These are phyloP conservation scores for Garcia nutans DNA, from an alignment of 345 rosid genomes.

Conservation along the genomic window DNA sequence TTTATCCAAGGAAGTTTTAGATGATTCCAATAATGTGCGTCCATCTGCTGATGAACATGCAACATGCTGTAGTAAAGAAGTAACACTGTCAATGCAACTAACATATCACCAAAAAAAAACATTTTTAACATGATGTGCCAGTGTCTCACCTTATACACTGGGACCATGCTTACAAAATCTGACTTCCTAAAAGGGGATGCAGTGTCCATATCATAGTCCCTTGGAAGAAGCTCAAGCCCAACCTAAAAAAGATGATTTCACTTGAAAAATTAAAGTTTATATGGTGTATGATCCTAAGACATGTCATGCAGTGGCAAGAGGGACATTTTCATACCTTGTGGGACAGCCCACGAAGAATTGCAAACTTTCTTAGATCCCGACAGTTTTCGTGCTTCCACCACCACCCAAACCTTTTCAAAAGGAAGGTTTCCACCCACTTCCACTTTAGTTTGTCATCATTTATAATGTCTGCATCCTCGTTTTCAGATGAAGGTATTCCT, in stretches of 20 bases:
- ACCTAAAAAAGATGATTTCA: constrained; percentile 35
- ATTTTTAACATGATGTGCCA: background rate
- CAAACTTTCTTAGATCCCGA: constrained; percentile 29
- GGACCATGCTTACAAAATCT: constrained; percentile 35
- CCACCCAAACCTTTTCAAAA: constrained; percentile 34
- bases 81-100: constrained; percentile 21
- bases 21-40: constrained; percentile 33
- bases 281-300: background rate
- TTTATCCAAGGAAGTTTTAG: constrained; percentile 36
- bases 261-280: constrained; percentile 18
- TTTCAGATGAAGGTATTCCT: constrained; percentile 29
- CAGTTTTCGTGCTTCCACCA: constrained; percentile 27
- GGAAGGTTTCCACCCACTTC: constrained; percentile 37
- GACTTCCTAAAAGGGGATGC: constrained; percentile 32
- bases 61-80: constrained; percentile 35
- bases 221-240: constrained; percentile 39
- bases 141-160: constrained; percentile 29
- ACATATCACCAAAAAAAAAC: background rate
- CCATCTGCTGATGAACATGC: constrained; percentile 42
- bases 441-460: constrained; percentile 31
- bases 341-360: constrained; percentile 38
- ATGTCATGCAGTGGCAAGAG: background rate
- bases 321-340: constrained; percentile 29
- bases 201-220: constrained; percentile 35
- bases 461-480: constrained; percentile 21